Base-by-base conservation (phyloP, 2,329 filamentous ascomycete species). In the Alternaria incomplexa region DNA sequence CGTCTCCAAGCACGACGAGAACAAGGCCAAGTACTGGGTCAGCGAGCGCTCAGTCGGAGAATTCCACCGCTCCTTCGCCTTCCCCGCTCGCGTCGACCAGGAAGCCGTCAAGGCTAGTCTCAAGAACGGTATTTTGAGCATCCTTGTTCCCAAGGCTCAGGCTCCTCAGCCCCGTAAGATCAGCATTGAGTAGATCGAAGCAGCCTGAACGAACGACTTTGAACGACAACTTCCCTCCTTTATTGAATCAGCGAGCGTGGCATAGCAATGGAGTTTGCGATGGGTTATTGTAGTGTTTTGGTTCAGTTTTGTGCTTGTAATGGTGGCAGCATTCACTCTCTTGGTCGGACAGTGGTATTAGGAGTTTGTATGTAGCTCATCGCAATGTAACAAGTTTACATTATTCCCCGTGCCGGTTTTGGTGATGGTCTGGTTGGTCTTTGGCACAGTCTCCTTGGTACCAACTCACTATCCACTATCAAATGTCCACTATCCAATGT, bases 11-110 rank as follows among this genome's bases (percentile, higher is more conserved):
- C 73, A 67, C 55, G 75, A 75, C 20, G 80, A 82, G 47, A 64
- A 81, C 72, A 89, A 88, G 80, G 67, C 82, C 71, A 90, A 88
- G 80, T 94, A 89, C 85, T 95, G 91, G 92, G 83, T 88, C 58
- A 84, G 81, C 56, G 88, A 90, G 77, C 86, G 88, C 69, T 84
- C 83, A 1, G 81, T 88, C 12, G 88, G 88, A 66, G 83, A 86
- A 57, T 90, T 90, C 80, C 83, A 85, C 63, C 84, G 88, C 70
- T 83, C 81, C 51, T 89, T 90, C 78, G 82, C 79, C 62, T 89
- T 90, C 81, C 86, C 88, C 2, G 78, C 80, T 3, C 80, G 84
- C 30, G 84, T 90, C 54, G 83, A 89, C 66, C 87, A 88, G 72
- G 87, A 89, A 30, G 81, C 78, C n/a, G 87, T 89, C 69, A 87